Base-by-base conservation (phyloP, 1,284 basidiomycete genomes). In the Salmacisia buchloeana region DNA sequence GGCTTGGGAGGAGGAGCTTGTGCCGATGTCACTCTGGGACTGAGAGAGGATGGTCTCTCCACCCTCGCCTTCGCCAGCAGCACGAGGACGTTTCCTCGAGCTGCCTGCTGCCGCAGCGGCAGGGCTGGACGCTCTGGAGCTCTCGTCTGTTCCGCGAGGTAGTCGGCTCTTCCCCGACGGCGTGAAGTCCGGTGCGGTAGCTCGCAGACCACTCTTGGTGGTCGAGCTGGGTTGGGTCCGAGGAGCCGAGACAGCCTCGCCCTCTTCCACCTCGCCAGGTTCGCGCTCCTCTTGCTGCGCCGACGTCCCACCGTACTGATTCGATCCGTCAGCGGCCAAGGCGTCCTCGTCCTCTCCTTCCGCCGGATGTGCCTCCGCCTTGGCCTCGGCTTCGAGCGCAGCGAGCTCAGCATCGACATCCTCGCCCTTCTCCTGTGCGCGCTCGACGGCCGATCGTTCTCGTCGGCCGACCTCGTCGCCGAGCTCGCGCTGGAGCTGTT, bases 321-420 rank as follows among this genome's bases (percentile, higher is more conserved):
- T n/a, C 43, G 15, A 18, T 46, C 43, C 21, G 9, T 9, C 21
- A 21, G 31, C 49, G 31, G 18, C 27, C 49, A 18, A 27, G 15
- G 25, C 49, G 10, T 33, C 29, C 12, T 27, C 31, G 6, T 10
- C 7, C 29, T 6, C 46, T 13, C 23, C 46, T 18, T 9, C 36
- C 36, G 36, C 36, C 10, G 36, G 10, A 13, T 9, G 10, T 6
- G 12, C 21, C 10, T 27, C 49, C 7, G 49, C 49, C 5, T 54
- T 31, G 3, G 49, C 27, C 12, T 54, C 49, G 12, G 49, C 49
- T 18, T 54, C 49, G 6, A 54, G 49, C 31, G 49, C 49, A 10
- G 49, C 49, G 15, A 54, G 29, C 49, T 54, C 49, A 33, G 49
- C 29, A 54, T 54, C 49, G 12, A 54, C 29, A 54, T 54, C 49